Percentiles rank a stretch among this genome's conserved stretches.
phyloP scores from a whole-genome alignment of 352 stramenopile species.

The Phytophthora agathidicida region DNA sequence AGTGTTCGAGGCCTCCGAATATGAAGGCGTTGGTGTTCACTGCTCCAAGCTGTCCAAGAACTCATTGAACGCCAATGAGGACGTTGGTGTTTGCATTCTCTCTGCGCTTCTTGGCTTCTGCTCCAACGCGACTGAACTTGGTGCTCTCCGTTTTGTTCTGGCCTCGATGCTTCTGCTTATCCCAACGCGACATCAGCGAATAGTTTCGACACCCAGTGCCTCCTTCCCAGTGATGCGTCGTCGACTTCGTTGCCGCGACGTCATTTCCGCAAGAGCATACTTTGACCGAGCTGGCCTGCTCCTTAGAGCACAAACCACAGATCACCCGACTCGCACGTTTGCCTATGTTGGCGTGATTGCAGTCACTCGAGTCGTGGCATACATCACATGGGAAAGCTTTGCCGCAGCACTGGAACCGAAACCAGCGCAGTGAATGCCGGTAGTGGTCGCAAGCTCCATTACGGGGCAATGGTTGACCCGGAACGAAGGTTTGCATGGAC shows the following conservation, averaged over 20 bases:
- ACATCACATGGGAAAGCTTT: constrained; percentile 79
- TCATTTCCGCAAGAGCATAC: constrained; percentile 73
- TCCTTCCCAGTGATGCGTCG: constrained; percentile 68
- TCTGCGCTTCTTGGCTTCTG: constrained; percentile 48
- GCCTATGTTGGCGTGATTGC: constrained; percentile 56
- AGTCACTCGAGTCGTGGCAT: constrained; percentile 72
- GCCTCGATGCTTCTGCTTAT: constrained; percentile 76
- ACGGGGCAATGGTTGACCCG: constrained; percentile 67
- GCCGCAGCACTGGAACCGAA: constrained; percentile 82
- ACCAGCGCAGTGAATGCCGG: constrained; percentile 73
- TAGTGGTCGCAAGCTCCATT: constrained; percentile 76
- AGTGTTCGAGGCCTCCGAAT: too few relatives aligned
- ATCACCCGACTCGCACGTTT: constrained; percentile 81
- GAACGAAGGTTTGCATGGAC: constrained; percentile 49
- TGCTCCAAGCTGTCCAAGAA: too few relatives aligned
- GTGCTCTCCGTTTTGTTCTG: constrained; percentile 79
- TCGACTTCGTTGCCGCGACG: constrained; percentile 45
- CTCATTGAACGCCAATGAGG: neutral
- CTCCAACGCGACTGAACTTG: constrained; percentile 70
- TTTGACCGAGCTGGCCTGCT: constrained; percentile 74
- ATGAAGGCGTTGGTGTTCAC: too few relatives aligned
- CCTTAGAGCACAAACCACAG: constrained; percentile 76
- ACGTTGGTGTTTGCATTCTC: constrained; percentile 3
- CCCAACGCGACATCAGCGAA: constrained; percentile 53
- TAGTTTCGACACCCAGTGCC: constrained; percentile 66